phyloP scores from a whole-genome alignment of 805 yeast species.

The Yamadazyma sp. region DNA sequence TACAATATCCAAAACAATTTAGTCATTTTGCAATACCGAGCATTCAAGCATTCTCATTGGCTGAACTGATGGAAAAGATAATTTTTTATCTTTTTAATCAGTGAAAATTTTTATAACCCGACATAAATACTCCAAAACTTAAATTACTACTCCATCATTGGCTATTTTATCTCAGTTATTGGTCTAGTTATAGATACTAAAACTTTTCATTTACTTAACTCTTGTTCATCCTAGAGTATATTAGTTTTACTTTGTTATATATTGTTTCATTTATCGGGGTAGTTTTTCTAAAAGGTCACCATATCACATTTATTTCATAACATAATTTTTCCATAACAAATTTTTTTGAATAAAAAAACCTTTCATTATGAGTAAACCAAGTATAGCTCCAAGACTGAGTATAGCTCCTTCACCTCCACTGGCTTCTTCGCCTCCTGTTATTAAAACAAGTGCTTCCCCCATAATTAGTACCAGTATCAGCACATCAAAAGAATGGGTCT shows the following conservation, averaged over 20 bases:
- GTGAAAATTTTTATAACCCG: background rate
- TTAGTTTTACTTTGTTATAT: no score
- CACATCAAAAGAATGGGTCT: slow-evolving; percentile 57
- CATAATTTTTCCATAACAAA: background rate
- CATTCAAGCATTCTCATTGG: slow-evolving; percentile 13
- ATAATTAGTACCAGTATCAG: slow-evolving; percentile 30
- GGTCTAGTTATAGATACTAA: no score
- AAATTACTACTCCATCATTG: slow-evolving; percentile 3
- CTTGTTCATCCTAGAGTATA: no score
- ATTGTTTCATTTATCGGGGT: no score
- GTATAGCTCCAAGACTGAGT: slow-evolving; percentile 14
- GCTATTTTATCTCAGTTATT: slow-evolving; percentile 1
- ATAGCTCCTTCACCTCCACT: slow-evolving; percentile 9
- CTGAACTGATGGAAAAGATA: slow-evolving; percentile 30
- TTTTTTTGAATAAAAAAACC: no score
- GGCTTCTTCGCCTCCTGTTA: slow-evolving; percentile 9
- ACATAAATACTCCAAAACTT: no score
- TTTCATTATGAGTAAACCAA: slow-evolving; percentile 12
- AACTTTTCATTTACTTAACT: no score
- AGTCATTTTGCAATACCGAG: slow-evolving; percentile 2
- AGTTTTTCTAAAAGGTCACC: background rate
- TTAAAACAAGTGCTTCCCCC: slow-evolving; percentile 5
- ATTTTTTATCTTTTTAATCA: slow-evolving; percentile 19
- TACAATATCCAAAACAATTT: no score
- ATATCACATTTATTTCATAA: background rate